These are phyloP conservation scores for Penicillium sp. DNA, from an alignment of 2,329 filamentous ascomycete genomes.

Conservation along the genomic window DNA sequence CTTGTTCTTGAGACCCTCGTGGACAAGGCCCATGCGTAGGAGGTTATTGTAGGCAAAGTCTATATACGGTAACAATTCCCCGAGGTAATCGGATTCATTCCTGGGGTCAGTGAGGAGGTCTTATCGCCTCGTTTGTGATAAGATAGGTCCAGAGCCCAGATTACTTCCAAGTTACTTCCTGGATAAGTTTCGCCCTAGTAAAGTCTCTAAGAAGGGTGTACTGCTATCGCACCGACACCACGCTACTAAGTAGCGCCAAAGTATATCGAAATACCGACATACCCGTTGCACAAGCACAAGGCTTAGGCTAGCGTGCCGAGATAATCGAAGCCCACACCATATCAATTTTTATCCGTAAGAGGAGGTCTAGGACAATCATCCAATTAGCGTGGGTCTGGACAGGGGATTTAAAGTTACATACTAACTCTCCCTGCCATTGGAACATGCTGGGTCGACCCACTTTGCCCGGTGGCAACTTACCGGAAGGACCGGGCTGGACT, in stretches of 20 bases:
- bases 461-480: not conserved
- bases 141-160: not conserved
- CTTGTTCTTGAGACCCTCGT: not conserved
- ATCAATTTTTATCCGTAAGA: not conserved
- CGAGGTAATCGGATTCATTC: not conserved
- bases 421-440: not conserved
- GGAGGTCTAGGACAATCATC: not conserved
- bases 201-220: not conserved
- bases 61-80: not conserved
- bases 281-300: not conserved
- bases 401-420: not conserved
- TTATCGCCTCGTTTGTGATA: not conserved
- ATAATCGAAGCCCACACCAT: not conserved
- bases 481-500: slow-evolving; percentile 7
- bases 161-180: not conserved
- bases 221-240: not conserved
- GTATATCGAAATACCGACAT: not conserved
- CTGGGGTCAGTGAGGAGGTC: not conserved
- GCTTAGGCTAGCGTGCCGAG: not conserved
- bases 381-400: not conserved
- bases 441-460: not conserved
- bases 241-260: not conserved
- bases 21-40: not conserved
- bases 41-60: not conserved
- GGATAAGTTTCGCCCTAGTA: not conserved